phyloP scores from a whole-genome alignment of 73 alveolate species.

The Paramecium primaurelia region DNA sequence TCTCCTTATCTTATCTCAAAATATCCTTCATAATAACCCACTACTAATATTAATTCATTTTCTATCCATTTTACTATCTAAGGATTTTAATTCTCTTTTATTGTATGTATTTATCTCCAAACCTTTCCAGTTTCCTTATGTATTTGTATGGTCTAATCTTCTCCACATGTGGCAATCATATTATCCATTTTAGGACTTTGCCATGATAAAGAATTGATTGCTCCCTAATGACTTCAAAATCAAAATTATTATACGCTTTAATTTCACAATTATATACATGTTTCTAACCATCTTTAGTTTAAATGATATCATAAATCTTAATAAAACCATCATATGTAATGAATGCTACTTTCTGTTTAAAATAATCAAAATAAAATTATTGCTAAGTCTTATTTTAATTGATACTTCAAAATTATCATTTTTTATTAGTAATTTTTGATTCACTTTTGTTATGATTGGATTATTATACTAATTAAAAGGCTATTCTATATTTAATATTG shows the following conservation, averaged over 20 bases:
- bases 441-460: not conserved
- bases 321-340: not conserved
- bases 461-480: not conserved
- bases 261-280: not conserved
- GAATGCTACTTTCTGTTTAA: not conserved
- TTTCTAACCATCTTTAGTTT: not conserved
- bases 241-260: not conserved
- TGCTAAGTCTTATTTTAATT: not conserved
- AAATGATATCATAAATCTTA: not conserved
- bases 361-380: not conserved
- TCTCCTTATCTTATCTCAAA: not conserved
- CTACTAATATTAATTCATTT: not conserved
- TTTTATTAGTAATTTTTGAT: not conserved
- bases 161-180: not conserved
- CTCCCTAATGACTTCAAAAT: conserved; percentile 11
- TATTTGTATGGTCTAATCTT: not conserved
- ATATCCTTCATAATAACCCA: not conserved
- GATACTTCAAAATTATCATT: not conserved
- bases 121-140: not conserved
- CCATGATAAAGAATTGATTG: not conserved
- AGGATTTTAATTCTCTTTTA: not conserved
- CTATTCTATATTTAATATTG: not conserved
- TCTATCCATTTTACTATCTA: not conserved
- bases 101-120: not conserved
- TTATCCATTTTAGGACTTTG: not conserved